Evolutionary conservation across 2,329 filamentous ascomycete genomes (phyloP), one percentile per base, ranked within the genome.

Genomic region (Calonectria henricotiae): DNA sequence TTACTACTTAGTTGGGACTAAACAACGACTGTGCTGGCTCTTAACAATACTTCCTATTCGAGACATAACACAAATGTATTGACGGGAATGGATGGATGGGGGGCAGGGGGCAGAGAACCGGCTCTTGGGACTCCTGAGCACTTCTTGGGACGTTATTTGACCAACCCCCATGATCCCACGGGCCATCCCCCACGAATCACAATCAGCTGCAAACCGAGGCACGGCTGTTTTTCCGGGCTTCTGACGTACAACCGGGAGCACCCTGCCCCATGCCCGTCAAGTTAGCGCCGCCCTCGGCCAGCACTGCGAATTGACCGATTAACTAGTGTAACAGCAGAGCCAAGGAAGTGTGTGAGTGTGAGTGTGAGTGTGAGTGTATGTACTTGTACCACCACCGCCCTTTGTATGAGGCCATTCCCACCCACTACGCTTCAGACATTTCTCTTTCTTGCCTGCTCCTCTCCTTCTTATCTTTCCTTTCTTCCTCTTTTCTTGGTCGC

Each of bases 161-260:
- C 37, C 20, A 32, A 58, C 51, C 51, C 51, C 61, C 41, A 47
- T 39, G 20, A 12, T 63, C 61, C 61, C 61, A 47, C 44, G 43
- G 61, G 61, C 23, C 54, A n/a, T 47, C 49, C 51, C 63, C 62
- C 61, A 68, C 75, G 75, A 77, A 77, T 77, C 75, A 77, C 55
- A 65, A 32, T 49, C 70, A 41, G 32, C 47, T 61, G 62, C 71
- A 73, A 75, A 61, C 75, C 75, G 75, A 77, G 76, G 75, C 75
- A 74, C 67, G 66, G 60, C 55, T 55, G 64, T 60, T 65, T 62
- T 63, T 68, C 60, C 51, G 51, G 62, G 49, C 65, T 65, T 54
- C 32, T 63, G 68, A 66, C 54, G 61, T 58, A 32, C 32, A 58
- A 37, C 69, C 41, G 70, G 63, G 63, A 67, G 54, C 43, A 27